phyloP scores from a whole-genome alignment of 805 yeast species.

The Ogataea paraovalis region DNA sequence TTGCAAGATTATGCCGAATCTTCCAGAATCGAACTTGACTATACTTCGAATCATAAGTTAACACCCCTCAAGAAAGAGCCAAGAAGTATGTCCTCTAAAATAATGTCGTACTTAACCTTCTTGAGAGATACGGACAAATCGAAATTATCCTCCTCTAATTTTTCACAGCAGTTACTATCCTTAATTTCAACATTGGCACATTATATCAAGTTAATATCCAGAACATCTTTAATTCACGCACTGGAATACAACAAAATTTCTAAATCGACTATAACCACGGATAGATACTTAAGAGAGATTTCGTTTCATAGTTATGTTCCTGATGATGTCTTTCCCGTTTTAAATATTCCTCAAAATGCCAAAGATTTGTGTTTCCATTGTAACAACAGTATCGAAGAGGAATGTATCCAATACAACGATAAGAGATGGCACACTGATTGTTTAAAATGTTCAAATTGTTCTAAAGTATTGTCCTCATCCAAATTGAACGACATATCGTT shows the following conservation, averaged over 20 bases:
- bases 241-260: slow-evolving; percentile 59
- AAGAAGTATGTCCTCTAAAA: slow-evolving; percentile 79
- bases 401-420: slow-evolving; percentile 60
- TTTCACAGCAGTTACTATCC: slow-evolving; percentile 66
- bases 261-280: slow-evolving; percentile 57
- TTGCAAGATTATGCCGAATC: slow-evolving; percentile 23
- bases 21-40: slow-evolving; percentile 19
- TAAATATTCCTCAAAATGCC: slow-evolving; percentile 52
- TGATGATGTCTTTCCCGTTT: slow-evolving; percentile 35
- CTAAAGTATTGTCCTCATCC: slow-evolving; percentile 35
- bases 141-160: slow-evolving; percentile 32
- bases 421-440: slow-evolving; percentile 83
- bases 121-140: slow-evolving; percentile 53
- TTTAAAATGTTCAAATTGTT: slow-evolving; percentile 61
- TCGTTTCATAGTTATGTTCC: slow-evolving; percentile 42
- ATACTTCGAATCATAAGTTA: slow-evolving; percentile 26
- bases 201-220: slow-evolving; percentile 76
- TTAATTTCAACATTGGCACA: slow-evolving; percentile 91
- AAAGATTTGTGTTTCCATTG: slow-evolving; percentile 78
- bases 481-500: slow-evolving; percentile 46
- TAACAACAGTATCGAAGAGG: slow-evolving; percentile 73
- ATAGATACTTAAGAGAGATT: slow-evolving; percentile 55
- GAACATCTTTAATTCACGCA: slow-evolving; percentile 76
- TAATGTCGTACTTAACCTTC: slow-evolving; percentile 84
- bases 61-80: slow-evolving; percentile 58